Evolutionary conservation across 2,329 filamentous ascomycete species (phyloP), one percentile per base, ranked within the genome.

Genomic region (Sporothrix phasma): DNA sequence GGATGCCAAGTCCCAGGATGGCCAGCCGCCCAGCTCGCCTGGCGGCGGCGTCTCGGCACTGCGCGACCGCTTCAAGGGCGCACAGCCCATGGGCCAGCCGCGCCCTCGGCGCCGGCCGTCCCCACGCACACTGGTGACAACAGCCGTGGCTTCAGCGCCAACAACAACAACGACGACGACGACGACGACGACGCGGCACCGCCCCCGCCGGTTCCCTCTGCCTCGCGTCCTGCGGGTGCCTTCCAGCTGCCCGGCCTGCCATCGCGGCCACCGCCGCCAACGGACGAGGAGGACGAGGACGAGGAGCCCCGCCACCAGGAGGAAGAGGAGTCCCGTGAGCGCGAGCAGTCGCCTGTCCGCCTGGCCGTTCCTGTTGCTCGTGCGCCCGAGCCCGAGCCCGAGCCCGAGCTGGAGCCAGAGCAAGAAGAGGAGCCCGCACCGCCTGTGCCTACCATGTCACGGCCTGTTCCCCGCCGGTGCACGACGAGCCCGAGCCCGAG

Each of bases 221-320:
- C 80, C 54, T 88, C 83, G 70, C 88, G 92, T 69, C 88, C 89
- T 31, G 84, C 87, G 64, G 86, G 88, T 62, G 88, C 88, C 13
- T 85, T 94, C 68, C 85, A 91, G 11, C 86, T 95, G 62, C 91
- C 92, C 46, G 90, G 89, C 5, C 81, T 95, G 34, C 85, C 89
- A 22, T 80, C 80, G 66, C 81, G 85, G 59, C 79, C 81, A 49
- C 43, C 64, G 22, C 77, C 81, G 29, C 75, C 78, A 11, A 82
- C 83, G 7, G 78, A 84, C 22, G 79, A 84, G 65, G 81, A 86
- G 65, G 77, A 80, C 41, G 83, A 87, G 62, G 76, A 82, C 43
- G 79, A 84, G 61, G 80, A 84, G 17, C 22, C 6, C 7, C 46
- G 17, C 3, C 34, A 26, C 10, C 34, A 43, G 41, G 17, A 65